Conservation (phyloP, 2,329 filamentous ascomycete genomes). For the Purpureocillium lavendulum region DNA sequence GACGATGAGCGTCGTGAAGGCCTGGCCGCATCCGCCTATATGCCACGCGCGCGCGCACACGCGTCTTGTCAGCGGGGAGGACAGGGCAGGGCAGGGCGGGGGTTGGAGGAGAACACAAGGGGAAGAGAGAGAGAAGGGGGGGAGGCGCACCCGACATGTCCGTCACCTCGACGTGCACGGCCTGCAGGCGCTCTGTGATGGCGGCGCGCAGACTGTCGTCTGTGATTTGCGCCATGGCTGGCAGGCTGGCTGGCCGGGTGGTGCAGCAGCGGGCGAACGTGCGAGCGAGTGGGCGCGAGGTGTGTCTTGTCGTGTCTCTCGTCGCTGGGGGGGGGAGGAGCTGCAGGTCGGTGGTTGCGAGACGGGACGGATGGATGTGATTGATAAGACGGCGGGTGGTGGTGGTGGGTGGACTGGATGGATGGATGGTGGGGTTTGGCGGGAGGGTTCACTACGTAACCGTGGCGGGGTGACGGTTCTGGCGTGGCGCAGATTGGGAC, state of each 20-base stretch:
- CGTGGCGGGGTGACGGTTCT: no score
- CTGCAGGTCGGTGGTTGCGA: no score
- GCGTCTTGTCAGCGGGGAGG: slow-evolving; percentile 4
- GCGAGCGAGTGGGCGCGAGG: background rate
- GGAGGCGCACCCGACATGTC: slow-evolving; percentile 74
- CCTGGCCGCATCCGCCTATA: slow-evolving; percentile 55
- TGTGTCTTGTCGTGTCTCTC: no score
- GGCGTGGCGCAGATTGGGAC: no score
- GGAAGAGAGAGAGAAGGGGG: no score
- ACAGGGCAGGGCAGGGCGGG: slow-evolving; percentile 2
- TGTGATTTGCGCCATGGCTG: slow-evolving; percentile 45
- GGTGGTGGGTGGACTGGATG: background rate
- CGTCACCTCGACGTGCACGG: slow-evolving; percentile 75
- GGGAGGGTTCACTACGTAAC: no score
- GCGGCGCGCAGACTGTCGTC: slow-evolving; percentile 61
- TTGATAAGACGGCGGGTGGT: background rate
- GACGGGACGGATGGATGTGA: no score
- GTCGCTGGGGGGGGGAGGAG: no score
- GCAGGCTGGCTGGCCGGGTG: background rate
- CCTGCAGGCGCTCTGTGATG: slow-evolving; percentile 61
- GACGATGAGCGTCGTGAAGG: slow-evolving; percentile 51
- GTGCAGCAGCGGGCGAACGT: background rate
- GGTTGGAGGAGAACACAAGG: no score
- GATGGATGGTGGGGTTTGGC: slow-evolving; percentile 8
- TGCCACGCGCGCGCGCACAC: no score